phyloP scores from a whole-genome alignment of 2,329 filamentous ascomycete species.

The Zarea fungicola region DNA sequence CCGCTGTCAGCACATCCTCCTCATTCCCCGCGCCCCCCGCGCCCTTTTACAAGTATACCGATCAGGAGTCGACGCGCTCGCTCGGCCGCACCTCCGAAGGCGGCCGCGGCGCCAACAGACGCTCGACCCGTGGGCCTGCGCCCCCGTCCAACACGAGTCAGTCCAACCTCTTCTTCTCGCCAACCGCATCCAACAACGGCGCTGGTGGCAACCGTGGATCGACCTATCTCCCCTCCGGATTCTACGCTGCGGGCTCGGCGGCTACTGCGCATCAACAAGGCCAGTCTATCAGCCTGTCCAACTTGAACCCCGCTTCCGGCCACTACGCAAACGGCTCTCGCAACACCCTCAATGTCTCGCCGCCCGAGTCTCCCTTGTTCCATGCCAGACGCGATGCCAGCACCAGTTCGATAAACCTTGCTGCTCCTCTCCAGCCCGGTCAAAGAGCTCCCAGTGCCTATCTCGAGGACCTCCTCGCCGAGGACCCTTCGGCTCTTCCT shows the following conservation, averaged over 20 bases:
- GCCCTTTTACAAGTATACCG: constrained; percentile 61
- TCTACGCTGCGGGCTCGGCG: constrained; percentile 70
- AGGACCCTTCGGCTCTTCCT: constrained; percentile 53
- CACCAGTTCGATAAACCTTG: constrained; percentile 62
- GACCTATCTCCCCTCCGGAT: constrained; percentile 81
- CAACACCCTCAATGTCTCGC: constrained; percentile 45
- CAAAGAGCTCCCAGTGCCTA: constrained; percentile 81
- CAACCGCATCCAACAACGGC: constrained; percentile 71
- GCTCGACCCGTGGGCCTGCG: constrained; percentile 46
- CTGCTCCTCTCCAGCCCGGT: constrained; percentile 49
- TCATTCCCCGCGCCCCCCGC: constrained; percentile 53
- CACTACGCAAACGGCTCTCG: constrained; percentile 37
- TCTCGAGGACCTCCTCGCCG: constrained; percentile 83
- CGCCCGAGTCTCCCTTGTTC: constrained; percentile 60
- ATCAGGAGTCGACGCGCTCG: constrained; percentile 52
- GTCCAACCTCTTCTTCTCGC: constrained; percentile 87
- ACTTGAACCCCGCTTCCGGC: constrained; percentile 55
- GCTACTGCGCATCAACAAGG: constrained; percentile 41
- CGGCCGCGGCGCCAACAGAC: constrained; percentile 40
- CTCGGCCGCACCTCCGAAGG: constrained; percentile 38
- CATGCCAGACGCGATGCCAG: constrained; percentile 47
- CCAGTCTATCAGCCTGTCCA: constrained; percentile 56
- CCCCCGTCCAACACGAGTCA: constrained; percentile 55
- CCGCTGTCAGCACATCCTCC: constrained; percentile 25
- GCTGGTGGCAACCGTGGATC: constrained; percentile 62